Conservation (phyloP, 441 rosid genomes). For the Lepidium campestre region DNA sequence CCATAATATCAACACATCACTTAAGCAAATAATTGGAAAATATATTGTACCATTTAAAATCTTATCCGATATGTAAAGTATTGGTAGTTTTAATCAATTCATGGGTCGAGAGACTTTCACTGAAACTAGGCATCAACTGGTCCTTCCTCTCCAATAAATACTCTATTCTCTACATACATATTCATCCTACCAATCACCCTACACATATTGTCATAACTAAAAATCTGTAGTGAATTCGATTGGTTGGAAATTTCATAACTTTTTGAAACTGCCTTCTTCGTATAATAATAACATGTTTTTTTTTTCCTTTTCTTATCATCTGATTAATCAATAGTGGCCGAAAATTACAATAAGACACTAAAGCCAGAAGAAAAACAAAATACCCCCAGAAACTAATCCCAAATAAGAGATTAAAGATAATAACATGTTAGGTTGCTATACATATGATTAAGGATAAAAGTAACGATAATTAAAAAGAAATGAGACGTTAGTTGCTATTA, state of each 20-base stretch:
- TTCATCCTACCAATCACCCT: not conserved
- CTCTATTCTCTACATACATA: not conserved
- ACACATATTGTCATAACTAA: too few species aligned
- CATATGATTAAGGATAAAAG: not conserved
- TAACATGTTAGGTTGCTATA: not conserved
- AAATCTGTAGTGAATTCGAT: too few species aligned
- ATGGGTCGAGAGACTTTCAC: not conserved
- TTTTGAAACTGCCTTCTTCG: too few species aligned
- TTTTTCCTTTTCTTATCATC: too few species aligned
- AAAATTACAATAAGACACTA: too few species aligned
- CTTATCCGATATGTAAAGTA: not conserved
- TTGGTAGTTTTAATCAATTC: not conserved
- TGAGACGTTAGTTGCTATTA: not conserved
- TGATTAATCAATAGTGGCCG: too few species aligned
- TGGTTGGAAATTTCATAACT: too few species aligned
- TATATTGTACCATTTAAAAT: not conserved
- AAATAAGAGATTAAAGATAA: too few species aligned
- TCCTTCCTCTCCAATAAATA: not conserved
- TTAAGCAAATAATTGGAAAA: not conserved
- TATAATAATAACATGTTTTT: too few species aligned
- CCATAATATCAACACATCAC: too few species aligned
- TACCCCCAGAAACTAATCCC: too few species aligned
- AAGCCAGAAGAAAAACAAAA: too few species aligned
- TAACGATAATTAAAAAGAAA: not conserved
- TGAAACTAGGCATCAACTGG: not conserved